Percentiles rank a stretch among this genome's conserved stretches.
These are phyloP conservation scores for Chlorella variabilis DNA, from an alignment of 163 green algal species.

Conservation along the genomic window DNA sequence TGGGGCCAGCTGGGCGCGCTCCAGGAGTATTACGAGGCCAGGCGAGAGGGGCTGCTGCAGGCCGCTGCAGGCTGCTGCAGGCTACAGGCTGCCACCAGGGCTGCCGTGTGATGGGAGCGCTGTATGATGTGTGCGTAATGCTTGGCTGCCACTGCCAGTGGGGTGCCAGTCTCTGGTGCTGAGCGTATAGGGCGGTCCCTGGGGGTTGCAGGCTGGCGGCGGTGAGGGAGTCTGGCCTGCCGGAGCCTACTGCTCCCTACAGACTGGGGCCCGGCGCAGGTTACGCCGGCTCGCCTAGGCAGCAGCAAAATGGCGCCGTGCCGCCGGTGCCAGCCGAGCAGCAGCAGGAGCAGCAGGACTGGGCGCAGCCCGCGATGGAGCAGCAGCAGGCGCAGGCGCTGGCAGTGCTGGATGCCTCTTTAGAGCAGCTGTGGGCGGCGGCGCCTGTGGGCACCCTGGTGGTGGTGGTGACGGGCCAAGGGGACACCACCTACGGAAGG, in stretches of 20 bases:
- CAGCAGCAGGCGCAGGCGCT: slow-evolving; percentile 25
- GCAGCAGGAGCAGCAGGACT: neutral
- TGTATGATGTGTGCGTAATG: too few species aligned
- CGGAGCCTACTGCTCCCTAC: slow-evolving; percentile 5
- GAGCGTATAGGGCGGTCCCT: too few species aligned
- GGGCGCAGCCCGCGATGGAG: neutral
- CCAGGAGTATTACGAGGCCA: slow-evolving; percentile 23
- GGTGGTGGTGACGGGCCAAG: slow-evolving; percentile 70
- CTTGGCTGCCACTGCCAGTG: too few species aligned
- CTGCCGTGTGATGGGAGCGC: too few species aligned
- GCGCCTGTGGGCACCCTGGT: slow-evolving; percentile 66
- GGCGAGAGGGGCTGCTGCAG: too few species aligned
- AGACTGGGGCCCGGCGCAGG: too few species aligned
- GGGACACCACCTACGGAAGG: slow-evolving; percentile 62
- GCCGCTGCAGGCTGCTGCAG: too few species aligned
- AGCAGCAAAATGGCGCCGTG: too few species aligned
- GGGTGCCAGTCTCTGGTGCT: too few species aligned
- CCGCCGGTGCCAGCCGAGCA: neutral
- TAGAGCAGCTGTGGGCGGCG: slow-evolving; percentile 53
- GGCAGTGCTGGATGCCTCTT: slow-evolving; percentile 47
- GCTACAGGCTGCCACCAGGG: too few species aligned
- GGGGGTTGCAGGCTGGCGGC: neutral
- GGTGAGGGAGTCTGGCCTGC: neutral
- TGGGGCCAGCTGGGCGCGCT: slow-evolving; percentile 30
- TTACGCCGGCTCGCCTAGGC: too few species aligned